Evolutionary conservation across 306 rosid species (phyloP), one percentile per base, ranked within the genome.

Genomic region (Dalbergia cultrata): DNA sequence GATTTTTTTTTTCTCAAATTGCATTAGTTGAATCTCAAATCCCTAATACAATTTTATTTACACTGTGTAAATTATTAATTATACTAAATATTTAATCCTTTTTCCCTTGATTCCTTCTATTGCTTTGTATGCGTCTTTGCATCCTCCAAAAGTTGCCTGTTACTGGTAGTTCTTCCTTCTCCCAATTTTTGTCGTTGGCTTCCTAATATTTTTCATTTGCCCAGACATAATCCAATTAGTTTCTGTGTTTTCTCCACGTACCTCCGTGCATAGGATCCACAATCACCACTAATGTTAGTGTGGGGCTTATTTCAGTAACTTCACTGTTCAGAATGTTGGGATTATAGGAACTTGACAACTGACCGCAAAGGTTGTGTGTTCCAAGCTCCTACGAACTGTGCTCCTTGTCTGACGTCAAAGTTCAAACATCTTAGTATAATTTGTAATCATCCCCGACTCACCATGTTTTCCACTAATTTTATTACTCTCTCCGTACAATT

Each of bases 111-210:
- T 82, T 80, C 86, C 78, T 75, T 82, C 61, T n/a, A 59, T 59
- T 17, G 13, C 72, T 33, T 1, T 34, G 0, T 57, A 75, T 88
- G 97, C 65, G 97, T 84, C 97, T 86, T 81, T 74, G 88, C 82
- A 44, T 34, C 60, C 85, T 76, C 88, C 93, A 88, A 88, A 88
- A 89, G 94, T 81, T 96, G 79, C 77, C 67, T 37, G 22, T 21
- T 52, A 60, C 61, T 26, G 18, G 18, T 43, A 60, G 2, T n/a
- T 26, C 62, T 56, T 49, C 41, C 35, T n/a, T 61, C 59, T 17
- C 22, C 71, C 13, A 21, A 52, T 54, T 45, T 16, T 54, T 66
- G 31, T 80, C 66, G n/a, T 52, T 47, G 34, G 67, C 77, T 17
- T 54, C 57, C 62, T 56, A 10, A 50, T 61, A 34, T 47, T 77